A percentile compares a stretch with the other conserved stretches of the same genome.
phyloP scores from a whole-genome alignment of 1,284 basidiomycete species.

The Ustilago curta region DNA sequence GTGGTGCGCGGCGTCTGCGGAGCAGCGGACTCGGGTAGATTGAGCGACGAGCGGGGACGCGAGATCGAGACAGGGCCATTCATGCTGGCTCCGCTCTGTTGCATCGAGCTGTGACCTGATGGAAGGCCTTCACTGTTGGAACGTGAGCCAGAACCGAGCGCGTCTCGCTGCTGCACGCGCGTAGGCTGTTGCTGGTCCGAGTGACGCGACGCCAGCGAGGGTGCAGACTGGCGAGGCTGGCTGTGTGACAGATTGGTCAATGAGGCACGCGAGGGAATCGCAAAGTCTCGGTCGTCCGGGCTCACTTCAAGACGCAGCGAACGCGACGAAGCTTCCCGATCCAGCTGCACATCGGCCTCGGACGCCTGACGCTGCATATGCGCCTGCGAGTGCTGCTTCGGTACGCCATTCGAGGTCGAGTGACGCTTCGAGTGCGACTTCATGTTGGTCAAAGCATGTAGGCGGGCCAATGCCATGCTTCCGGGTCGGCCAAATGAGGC shows the following conservation, averaged over 20 bases:
- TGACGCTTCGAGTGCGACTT: constrained; percentile 44
- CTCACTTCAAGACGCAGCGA: constrained; percentile 54
- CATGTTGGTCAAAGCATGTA: constrained; percentile 48
- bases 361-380: constrained; percentile 20
- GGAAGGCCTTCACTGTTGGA: constrained; percentile 53
- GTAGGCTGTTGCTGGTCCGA: constrained; percentile 34
- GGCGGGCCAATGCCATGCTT: constrained; percentile 46
- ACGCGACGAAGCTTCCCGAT: constrained; percentile 37
- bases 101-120: constrained; percentile 19
- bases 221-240: constrained; percentile 37
- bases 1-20: constrained; percentile 87
- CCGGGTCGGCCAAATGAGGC: constrained; percentile 36
- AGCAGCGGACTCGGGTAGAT: constrained; percentile 70
- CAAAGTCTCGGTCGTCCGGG: constrained; percentile 49
- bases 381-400: constrained; percentile 8
- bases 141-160: constrained; percentile 38
- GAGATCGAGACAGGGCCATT: constrained; percentile 40
- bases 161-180: constrained; percentile 23
- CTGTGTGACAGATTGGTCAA: constrained; percentile 29
- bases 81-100: constrained; percentile 17
- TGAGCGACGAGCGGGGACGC: constrained; percentile 42
- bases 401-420: constrained; percentile 16
- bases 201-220: constrained; percentile 39
- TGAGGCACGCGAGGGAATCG: constrained; percentile 41
- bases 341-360: constrained; percentile 30